These are phyloP conservation scores for Oenanthe sinensis DNA, from an alignment of 129 eudicot species.

Conservation along the genomic window DNA sequence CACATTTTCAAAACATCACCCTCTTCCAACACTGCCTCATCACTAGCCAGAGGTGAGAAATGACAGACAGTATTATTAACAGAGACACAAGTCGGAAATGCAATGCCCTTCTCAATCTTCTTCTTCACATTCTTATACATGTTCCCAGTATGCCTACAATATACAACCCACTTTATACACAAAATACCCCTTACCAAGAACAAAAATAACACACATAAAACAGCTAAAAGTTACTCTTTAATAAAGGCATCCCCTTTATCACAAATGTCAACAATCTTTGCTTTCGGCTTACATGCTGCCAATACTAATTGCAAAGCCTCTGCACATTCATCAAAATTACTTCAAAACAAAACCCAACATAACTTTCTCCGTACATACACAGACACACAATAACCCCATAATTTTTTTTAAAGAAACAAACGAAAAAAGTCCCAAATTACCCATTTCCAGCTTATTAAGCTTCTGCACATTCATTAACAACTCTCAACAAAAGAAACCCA, in stretches of 20 bases:
- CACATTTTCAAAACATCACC: slow-evolving; percentile 89
- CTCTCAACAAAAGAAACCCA: no score
- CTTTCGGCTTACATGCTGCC: slow-evolving; percentile 73
- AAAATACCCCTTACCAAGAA: not conserved
- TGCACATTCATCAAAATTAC: slow-evolving; percentile 19
- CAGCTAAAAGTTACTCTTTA: slow-evolving; percentile 41
- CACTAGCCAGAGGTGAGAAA: slow-evolving; percentile 81
- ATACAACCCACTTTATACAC: not conserved
- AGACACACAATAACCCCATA: not conserved
- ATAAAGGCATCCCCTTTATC: slow-evolving; percentile 80
- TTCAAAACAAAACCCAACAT: no score
- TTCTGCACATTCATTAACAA: not conserved
- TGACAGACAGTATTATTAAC: slow-evolving; percentile 79
- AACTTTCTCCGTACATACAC: not conserved
- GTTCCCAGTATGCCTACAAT: slow-evolving; percentile 57
- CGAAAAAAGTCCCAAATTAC: not conserved
- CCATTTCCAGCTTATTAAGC: not conserved
- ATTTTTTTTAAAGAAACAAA: no score
- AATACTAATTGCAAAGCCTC: slow-evolving; percentile 88
- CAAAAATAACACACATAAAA: not conserved
- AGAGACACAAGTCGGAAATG: slow-evolving; percentile 91
- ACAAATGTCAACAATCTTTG: slow-evolving; percentile 82
- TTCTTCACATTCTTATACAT: slow-evolving; percentile 92
- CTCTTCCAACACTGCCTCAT: slow-evolving; percentile 64
- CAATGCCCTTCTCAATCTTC: slow-evolving; percentile 89